Evolutionary conservation across 176 grass and related monocot genomes (phyloP).

Genomic region (Oryza coarctata): DNA sequence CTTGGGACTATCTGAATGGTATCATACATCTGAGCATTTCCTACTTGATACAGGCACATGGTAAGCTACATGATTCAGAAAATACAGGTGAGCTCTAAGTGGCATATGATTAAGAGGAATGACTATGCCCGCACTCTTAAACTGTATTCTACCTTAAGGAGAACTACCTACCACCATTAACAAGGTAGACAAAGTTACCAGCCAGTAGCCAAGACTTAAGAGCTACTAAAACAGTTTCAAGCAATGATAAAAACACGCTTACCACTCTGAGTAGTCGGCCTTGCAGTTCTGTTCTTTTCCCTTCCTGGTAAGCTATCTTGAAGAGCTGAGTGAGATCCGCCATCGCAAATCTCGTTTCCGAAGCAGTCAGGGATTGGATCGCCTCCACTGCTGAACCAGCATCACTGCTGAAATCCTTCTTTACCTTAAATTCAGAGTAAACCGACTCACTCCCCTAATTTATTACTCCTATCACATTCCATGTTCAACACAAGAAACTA

Average conservation of each 20-base stretch:
- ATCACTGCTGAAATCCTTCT: slow-evolving; percentile 78
- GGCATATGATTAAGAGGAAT: not conserved
- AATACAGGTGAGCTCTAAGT: not conserved
- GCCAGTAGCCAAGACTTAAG: not conserved
- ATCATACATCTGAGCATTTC: not conserved
- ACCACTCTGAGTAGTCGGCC: slow-evolving; percentile 81
- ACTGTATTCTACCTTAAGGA: not conserved
- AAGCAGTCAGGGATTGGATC: slow-evolving; percentile 47
- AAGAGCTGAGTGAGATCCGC: slow-evolving; percentile 92
- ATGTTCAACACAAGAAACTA: not conserved
- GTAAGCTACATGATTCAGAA: slow-evolving; percentile 5
- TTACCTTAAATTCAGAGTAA: slow-evolving; percentile 52
- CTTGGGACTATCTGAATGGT: not conserved
- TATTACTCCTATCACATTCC: not conserved
- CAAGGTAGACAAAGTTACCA: not conserved
- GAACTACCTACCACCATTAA: not conserved
- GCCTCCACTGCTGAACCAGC: slow-evolving; percentile 40
- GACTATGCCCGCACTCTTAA: not conserved
- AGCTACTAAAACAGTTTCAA: not conserved
- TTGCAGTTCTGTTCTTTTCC: slow-evolving; percentile 62
- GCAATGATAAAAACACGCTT: slow-evolving; percentile 10
- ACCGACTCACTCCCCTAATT: not conserved
- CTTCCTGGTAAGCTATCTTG: slow-evolving; percentile 73
- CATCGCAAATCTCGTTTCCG: slow-evolving; percentile 32
- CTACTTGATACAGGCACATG: not conserved